Conservation (phyloP, 352 stramenopile genomes). For the Phytophthora niederhauseri region DNA sequence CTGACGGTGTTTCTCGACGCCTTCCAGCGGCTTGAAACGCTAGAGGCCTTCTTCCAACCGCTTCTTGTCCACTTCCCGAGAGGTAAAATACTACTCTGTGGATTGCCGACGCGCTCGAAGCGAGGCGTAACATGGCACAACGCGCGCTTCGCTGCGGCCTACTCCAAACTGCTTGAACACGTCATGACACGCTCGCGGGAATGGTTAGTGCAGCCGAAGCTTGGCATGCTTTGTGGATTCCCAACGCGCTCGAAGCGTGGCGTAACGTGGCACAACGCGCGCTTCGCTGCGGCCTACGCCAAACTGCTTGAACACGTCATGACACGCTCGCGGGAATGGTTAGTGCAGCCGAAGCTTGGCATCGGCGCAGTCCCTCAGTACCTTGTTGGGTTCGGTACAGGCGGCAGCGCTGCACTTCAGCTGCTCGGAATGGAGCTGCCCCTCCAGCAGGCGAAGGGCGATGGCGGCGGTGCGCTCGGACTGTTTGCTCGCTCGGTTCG, state of each 20-base stretch:
- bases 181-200: constrained; percentile 57
- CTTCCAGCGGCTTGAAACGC: constrained; percentile 68
- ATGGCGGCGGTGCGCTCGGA: constrained; percentile 31
- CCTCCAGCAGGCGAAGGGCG: constrained; percentile 23
- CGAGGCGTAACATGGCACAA: constrained; percentile 54
- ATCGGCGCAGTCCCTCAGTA: constrained; percentile 68
- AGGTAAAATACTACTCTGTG: constrained; percentile 69
- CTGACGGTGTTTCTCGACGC: constrained; percentile 72
- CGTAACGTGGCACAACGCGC: constrained; percentile 58
- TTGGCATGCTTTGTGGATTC: constrained; percentile 66
- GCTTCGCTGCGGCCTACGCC: constrained; percentile 48
- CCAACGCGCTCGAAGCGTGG: constrained; percentile 42
- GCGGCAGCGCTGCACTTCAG: constrained; percentile 52
- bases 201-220: constrained; percentile 81
- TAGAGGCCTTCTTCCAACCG: constrained; percentile 62
- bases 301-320: constrained; percentile 61
- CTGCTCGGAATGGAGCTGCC: constrained; percentile 56
- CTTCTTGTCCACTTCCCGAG: constrained; percentile 64
- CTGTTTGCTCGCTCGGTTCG: constrained; percentile 53
- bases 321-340: constrained; percentile 61
- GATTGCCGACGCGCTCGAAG: constrained; percentile 52
- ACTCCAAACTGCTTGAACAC: constrained; percentile 56
- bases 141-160: constrained; percentile 47
- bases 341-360: constrained; percentile 76
- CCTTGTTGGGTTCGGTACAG: constrained; percentile 66